Evolutionary conservation across 495 filamentous ascomycete genomes (phyloP).

Genomic region (Penicillium turbatum): DNA sequence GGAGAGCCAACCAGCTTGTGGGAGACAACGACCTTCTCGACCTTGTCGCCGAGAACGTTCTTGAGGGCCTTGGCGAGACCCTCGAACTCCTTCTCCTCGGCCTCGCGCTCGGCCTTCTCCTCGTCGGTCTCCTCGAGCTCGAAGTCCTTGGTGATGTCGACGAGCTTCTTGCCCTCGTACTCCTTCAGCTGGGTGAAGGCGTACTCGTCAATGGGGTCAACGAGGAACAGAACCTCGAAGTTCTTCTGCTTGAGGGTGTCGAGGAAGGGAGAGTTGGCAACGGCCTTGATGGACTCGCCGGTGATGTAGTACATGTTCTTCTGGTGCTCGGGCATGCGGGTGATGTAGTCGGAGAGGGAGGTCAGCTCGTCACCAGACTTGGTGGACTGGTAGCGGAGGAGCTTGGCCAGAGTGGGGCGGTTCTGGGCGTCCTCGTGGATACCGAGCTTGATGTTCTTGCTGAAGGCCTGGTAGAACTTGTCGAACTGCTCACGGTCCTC

Average conservation of each 20-base stretch:
- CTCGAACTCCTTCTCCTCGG: slow-evolving; percentile 97
- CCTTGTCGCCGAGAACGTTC: slow-evolving; percentile 98
- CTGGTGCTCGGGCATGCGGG: slow-evolving; percentile 99
- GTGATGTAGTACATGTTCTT: slow-evolving; percentile 99
- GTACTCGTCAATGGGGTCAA: slow-evolving; percentile 99
- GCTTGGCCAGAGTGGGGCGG: slow-evolving; percentile 88
- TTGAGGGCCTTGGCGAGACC: slow-evolving; percentile 89
- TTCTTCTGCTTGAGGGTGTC: slow-evolving; percentile 99
- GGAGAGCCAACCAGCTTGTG: slow-evolving; percentile 96
- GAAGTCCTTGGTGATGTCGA: slow-evolving; percentile 99
- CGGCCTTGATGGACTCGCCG: slow-evolving; percentile 97
- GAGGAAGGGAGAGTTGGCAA: slow-evolving; percentile 96
- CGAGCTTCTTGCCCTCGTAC: slow-evolving; percentile 99
- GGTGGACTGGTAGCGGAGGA: slow-evolving; percentile 97
- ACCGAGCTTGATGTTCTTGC: slow-evolving; percentile 99
- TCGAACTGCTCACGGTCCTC: slow-evolving; percentile 99
- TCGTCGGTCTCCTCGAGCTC: slow-evolving; percentile 99
- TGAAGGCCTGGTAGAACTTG: slow-evolving; percentile 99
- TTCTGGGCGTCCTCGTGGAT: slow-evolving; percentile 99
- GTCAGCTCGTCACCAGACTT: slow-evolving; percentile 96
- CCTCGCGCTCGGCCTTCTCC: slow-evolving; percentile 96
- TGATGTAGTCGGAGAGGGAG: slow-evolving; percentile 93
- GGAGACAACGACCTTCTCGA: slow-evolving; percentile 99
- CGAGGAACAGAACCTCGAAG: slow-evolving; percentile 98
- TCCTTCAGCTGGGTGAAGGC: slow-evolving; percentile 99